Evolutionary conservation across 768 basidiomycete genomes (phyloP).

Genomic region (Tulasnella sp.): DNA sequence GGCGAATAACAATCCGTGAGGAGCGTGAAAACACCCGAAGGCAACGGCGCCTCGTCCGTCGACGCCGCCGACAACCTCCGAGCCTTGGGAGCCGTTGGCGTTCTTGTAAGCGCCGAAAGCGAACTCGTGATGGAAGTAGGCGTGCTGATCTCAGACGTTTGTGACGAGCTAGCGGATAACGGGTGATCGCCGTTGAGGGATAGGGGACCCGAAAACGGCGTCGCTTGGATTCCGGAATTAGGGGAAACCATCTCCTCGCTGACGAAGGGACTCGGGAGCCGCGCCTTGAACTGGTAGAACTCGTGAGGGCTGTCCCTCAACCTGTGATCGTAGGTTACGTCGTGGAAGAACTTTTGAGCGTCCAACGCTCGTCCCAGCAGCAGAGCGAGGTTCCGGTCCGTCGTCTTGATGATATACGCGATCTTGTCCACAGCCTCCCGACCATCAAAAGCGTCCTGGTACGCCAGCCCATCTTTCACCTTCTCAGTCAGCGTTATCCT

Average conservation of each 20-base stretch:
- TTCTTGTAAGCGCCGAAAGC: background rate
- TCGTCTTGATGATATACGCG: slow-evolving; percentile 96
- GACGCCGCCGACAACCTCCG: background rate
- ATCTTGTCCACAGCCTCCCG: slow-evolving; percentile 96
- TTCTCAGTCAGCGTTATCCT: slow-evolving; percentile 70
- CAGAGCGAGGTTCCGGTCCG: slow-evolving; percentile 90
- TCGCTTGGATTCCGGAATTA: background rate
- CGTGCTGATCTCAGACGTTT: background rate
- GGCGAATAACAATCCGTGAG: slow-evolving; percentile 97
- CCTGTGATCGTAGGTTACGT: slow-evolving; percentile 97
- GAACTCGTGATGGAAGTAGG: background rate
- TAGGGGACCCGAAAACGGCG: background rate
- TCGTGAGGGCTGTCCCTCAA: slow-evolving; percentile 81
- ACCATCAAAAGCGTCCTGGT: slow-evolving; percentile 94
- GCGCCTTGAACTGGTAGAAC: slow-evolving; percentile 86
- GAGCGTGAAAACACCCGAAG: slow-evolving; percentile 91
- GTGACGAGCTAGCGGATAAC: background rate
- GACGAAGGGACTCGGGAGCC: slow-evolving; percentile 75
- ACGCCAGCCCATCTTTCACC: slow-evolving; percentile 90
- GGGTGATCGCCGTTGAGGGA: background rate
- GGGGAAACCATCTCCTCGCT: slow-evolving; percentile 35
- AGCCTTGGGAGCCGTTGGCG: slow-evolving; percentile 2
- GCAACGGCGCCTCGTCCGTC: slow-evolving; percentile 40
- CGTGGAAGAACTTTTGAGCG: slow-evolving; percentile 98
- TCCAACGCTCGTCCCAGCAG: slow-evolving; percentile 93